Percentiles rank a stretch among this genome's conserved stretches.
These are phyloP conservation scores for Ceratorhiza oryzae-sativae DNA, from an alignment of 1,284 basidiomycete genomes.

Conservation along the genomic window DNA sequence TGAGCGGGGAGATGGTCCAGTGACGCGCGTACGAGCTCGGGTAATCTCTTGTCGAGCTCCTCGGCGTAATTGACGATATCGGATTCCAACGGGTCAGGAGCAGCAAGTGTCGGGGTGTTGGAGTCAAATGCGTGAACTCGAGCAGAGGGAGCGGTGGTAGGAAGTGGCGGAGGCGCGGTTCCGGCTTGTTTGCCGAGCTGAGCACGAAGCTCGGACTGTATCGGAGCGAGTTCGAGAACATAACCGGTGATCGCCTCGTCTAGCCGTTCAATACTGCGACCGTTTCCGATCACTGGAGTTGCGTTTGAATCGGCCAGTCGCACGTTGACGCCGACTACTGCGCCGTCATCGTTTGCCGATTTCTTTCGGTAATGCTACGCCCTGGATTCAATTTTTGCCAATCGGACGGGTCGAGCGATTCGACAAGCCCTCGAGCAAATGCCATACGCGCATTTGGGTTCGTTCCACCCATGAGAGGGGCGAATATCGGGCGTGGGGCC, in stretches of 20 bases:
- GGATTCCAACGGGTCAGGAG: slow-evolving; percentile 57
- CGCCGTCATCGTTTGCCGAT: slow-evolving; percentile 36
- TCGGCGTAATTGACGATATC: slow-evolving; percentile 25
- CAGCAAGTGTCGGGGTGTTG: slow-evolving; percentile 58
- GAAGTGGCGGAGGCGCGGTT: slow-evolving; percentile 30
- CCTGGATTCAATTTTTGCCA: slow-evolving; percentile 58
- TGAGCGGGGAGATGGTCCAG: slow-evolving; percentile 58
- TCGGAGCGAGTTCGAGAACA: slow-evolving; percentile 67
- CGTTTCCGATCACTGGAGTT: neutral
- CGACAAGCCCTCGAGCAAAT: slow-evolving; percentile 66
- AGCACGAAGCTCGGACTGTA: slow-evolving; percentile 53
- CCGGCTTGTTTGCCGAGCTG: slow-evolving; percentile 23
- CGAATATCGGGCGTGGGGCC: slow-evolving; percentile 52
- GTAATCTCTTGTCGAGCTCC: slow-evolving; percentile 14
- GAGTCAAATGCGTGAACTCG: slow-evolving; percentile 45
- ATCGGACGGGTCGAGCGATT: slow-evolving; percentile 64
- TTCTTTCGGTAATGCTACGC: slow-evolving; percentile 49
- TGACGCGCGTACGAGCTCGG: slow-evolving; percentile 63
- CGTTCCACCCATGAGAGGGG: slow-evolving; percentile 70
- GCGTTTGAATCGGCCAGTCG: neutral
- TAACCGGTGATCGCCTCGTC: slow-evolving; percentile 75
- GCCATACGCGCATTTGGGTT: slow-evolving; percentile 63
- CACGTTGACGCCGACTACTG: neutral
- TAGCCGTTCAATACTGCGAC: slow-evolving; percentile 49
- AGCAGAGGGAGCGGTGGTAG: slow-evolving; percentile 42